Evolutionary conservation across 768 basidiomycete genomes (phyloP).

Genomic region (Lentinula detonsa): DNA sequence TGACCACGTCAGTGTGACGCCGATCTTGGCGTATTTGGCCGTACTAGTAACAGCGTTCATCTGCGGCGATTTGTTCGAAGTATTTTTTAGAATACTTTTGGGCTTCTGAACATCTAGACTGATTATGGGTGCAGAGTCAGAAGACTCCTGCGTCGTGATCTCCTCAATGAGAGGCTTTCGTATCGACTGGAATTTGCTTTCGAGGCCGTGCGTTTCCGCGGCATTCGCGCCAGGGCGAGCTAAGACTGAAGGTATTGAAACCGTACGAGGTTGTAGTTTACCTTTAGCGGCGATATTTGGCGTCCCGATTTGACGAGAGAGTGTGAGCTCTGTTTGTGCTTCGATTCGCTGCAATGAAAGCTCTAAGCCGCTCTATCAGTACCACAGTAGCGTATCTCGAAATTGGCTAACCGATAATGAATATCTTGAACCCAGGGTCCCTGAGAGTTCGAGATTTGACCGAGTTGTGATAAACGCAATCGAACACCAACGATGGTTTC

Average conservation of each 20-base stretch:
- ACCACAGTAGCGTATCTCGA: background rate
- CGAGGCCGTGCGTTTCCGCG: background rate
- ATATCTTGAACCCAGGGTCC: conserved; percentile 61
- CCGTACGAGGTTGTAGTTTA: conserved; percentile 51
- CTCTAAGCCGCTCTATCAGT: conserved; percentile 32
- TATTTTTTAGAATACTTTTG: conserved; percentile 39
- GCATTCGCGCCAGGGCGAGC: conserved; percentile 13
- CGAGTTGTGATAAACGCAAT: conserved; percentile 58
- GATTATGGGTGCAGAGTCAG: background rate
- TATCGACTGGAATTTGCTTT: conserved; percentile 12
- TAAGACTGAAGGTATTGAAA: conserved; percentile 44
- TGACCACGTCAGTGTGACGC: conserved; percentile 40
- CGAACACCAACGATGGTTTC: conserved; percentile 63
- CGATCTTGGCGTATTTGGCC: background rate
- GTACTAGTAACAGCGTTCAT: background rate
- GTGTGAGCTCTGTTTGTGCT: conserved; percentile 46
- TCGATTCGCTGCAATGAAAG: conserved; percentile 65
- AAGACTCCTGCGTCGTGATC: conserved; percentile 12
- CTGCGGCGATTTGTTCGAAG: background rate
- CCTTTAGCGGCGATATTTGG: conserved; percentile 80
- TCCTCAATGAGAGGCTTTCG: conserved; percentile 46
- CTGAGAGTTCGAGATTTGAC: conserved; percentile 54
- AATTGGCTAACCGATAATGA: conserved; percentile 53
- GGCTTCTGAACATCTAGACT: conserved; percentile 13
- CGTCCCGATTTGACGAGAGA: conserved; percentile 64